Conservation (phyloP, 371 early-diverging fungal genomes). For the Caulochytrium protostelioides region DNA sequence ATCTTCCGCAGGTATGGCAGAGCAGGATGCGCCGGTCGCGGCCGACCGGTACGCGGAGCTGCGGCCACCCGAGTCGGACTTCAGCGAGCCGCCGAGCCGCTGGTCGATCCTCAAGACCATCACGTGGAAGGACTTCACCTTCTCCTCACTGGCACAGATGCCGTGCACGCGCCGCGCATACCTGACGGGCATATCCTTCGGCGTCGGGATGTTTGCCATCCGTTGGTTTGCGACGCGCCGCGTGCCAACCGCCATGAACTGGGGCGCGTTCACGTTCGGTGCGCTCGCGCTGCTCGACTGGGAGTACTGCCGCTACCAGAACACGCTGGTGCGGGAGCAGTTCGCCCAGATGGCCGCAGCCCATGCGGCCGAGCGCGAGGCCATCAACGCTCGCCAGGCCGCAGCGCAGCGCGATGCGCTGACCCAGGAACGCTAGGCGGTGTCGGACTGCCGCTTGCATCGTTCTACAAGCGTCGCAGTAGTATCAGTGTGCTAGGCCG, state of each 20-base stretch:
- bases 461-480: neutral
- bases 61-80: neutral
- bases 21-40: slow-evolving; percentile 4
- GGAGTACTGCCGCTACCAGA: slow-evolving; percentile 4
- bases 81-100: neutral
- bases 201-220: neutral
- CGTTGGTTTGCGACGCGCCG: neutral
- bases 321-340: neutral
- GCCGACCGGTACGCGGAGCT: slow-evolving; percentile 3
- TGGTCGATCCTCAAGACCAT: neutral
- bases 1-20: neutral
- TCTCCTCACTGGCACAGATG: neutral
- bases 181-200: neutral
- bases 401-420: neutral
- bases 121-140: neutral
- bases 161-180: neutral
- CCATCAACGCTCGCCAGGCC: neutral
- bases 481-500: neutral
- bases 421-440: no score
- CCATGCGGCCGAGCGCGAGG: no score
- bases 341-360: no score
- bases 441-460: no score
- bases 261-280: neutral
- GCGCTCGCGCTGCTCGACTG: neutral
- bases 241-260: neutral